phyloP scores from a whole-genome alignment of 306 rosid species.

The Mimosa pudica region DNA sequence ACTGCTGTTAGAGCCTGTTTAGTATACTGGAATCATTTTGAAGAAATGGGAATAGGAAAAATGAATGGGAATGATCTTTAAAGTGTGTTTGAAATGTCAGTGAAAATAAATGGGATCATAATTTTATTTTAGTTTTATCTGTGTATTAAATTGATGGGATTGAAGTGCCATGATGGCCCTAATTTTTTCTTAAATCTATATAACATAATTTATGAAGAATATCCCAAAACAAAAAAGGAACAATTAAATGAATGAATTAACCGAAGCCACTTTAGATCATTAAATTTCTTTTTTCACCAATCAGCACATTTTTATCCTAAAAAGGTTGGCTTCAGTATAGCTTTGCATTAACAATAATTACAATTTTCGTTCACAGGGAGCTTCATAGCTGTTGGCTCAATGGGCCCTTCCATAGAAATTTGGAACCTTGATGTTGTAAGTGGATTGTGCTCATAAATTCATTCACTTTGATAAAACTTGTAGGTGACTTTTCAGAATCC shows the following conservation, averaged over 20 bases:
- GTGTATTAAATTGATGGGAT: not conserved
- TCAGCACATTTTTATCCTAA: not conserved
- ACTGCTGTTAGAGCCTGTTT: not conserved
- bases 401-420: constrained; percentile 90
- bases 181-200: not conserved
- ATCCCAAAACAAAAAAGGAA: not conserved
- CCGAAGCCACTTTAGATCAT: constrained; percentile 1
- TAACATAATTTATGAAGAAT: not conserved
- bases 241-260: not conserved
- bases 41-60: not conserved
- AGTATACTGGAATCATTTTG: not conserved
- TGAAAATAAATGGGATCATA: not conserved
- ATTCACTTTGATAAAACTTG: not conserved
- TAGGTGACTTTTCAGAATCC: constrained; percentile 16
- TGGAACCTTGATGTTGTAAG: constrained; percentile 97
- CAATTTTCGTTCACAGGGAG: constrained; percentile 61
- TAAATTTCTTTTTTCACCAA: not conserved
- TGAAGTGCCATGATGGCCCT: not conserved
- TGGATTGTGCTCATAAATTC: constrained; percentile 27
- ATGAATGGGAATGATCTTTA: not conserved
- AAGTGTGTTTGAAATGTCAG: not conserved
- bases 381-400: constrained; percentile 82
- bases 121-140: not conserved
- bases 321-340: constrained; percentile 5
- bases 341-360: not conserved